These are phyloP conservation scores for Novakomyces olei DNA, from an alignment of 805 yeast genomes.

Conservation along the genomic window DNA sequence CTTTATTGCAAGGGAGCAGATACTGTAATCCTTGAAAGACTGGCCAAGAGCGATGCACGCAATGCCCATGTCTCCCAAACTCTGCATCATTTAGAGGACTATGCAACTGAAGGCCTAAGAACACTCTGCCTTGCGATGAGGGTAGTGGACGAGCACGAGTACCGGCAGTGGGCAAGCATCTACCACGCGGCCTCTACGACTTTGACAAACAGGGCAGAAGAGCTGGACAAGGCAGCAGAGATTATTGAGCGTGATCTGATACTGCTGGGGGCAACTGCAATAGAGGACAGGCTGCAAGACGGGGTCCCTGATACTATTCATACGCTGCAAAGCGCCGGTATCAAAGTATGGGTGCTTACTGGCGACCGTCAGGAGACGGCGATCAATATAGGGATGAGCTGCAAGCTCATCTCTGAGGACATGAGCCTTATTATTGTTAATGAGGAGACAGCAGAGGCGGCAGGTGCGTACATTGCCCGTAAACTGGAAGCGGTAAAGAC, in stretches of 20 bases:
- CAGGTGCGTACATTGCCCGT: conserved; percentile 44
- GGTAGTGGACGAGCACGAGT: conserved; percentile 59
- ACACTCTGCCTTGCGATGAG: conserved; percentile 83
- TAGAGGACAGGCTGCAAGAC: conserved; percentile 91
- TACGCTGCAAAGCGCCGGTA: conserved; percentile 87
- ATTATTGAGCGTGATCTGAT: conserved; percentile 58
- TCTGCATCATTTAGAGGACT: conserved; percentile 72
- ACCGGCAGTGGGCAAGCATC: conserved; percentile 38
- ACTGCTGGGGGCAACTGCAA: conserved; percentile 89
- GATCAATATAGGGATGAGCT: conserved; percentile 94
- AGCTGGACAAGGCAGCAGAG: conserved; percentile 76
- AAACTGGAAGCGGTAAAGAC: conserved; percentile 45
- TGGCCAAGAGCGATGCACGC: conserved; percentile 27
- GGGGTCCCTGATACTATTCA: conserved; percentile 97
- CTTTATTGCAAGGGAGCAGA: conserved; percentile 95
- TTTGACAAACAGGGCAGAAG: conserved; percentile 46
- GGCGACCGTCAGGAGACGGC: conserved; percentile 99
- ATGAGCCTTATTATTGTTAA: conserved; percentile 82
- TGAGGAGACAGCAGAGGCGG: conserved; percentile 64
- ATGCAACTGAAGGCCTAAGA: conserved; percentile 88
- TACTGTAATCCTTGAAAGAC: conserved; percentile 75
- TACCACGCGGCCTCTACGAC: conserved; percentile 71
- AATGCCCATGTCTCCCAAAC: conserved; percentile 74
- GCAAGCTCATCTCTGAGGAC: conserved; percentile 80
- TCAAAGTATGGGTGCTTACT: conserved; percentile 90